Evolutionary conservation across 1,139 yeast genomes (phyloP), one percentile per base, ranked within the genome.

Genomic region (Hyphopichia fennica): DNA sequence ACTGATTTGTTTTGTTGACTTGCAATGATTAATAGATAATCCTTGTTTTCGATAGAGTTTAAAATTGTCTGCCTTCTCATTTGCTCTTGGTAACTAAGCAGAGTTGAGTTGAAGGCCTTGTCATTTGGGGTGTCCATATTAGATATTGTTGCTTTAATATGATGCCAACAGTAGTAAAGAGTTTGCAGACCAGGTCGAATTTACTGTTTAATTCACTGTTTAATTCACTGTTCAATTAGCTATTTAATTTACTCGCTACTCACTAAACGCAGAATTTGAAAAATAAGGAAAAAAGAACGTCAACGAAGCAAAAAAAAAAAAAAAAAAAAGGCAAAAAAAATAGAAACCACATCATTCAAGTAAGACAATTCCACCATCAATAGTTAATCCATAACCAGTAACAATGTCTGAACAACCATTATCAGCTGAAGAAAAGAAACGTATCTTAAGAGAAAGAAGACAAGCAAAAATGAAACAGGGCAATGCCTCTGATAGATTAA

Each of bases 391-490:
- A 7, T 5, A 14, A 29, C 4, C 32, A 29, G 5, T n/a, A 6
- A 31, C 15, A 13, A 33, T 33, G 35, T 33, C 35, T 13, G 35
- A 33, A 20, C 34, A 31, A 31, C 31, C 19, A 39, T 39, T 77
- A 40, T 59, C 77, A 25, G 85, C 82, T 4, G 84, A 81, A 35
- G 91, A 85, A 53, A 83, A 80, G 63, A 77, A 83, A 52, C 68
- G 72, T 44, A 53, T 82, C 23, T 63, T 84, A 32, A 73, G 90
- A 46, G 90, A 85, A 56, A 75, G 89, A 56, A 72, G 91, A 51
- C 84, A 81, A 40, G 85, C 87, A 50, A 84, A 83, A 59, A 75
- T 85, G 72, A 69, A 74, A 41, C 69, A 77, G 46, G 84, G 86
- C 3, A 74, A 75, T 38, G 85, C 82, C 18, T 57, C 78, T 3